These are phyloP conservation scores for Backusella psychrophila DNA, from an alignment of 192 early-diverging fungal genomes.

Conservation along the genomic window DNA sequence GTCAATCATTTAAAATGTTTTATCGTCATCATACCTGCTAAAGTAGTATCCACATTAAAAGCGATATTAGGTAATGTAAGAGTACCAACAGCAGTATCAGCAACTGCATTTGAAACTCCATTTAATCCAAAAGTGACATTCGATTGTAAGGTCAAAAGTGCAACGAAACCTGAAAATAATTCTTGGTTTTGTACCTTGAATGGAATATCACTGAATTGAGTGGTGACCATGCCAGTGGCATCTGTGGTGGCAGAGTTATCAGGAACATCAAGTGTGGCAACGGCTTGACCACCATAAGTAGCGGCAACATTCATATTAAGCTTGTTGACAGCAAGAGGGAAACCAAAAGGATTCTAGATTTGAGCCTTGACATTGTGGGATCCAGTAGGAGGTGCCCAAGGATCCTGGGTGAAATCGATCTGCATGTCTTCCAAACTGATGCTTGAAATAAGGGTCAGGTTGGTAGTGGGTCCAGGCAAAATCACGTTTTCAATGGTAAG, in stretches of 20 bases:
- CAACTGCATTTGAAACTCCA: constrained; percentile 25
- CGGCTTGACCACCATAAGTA: constrained; percentile 7
- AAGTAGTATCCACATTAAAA: constrained; percentile 36
- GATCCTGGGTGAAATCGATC: constrained; percentile 46
- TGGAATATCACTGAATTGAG: constrained; percentile 28
- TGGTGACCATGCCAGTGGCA: constrained; percentile 14
- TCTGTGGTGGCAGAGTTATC: constrained; percentile 23
- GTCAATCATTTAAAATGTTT: not conserved
- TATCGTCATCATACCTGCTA: constrained; percentile 20
- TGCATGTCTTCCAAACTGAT: constrained; percentile 40
- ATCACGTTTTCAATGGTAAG: constrained; percentile 27
- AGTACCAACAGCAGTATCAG: constrained; percentile 35
- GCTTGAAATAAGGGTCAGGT: constrained; percentile 34
- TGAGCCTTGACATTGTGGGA: constrained; percentile 42
- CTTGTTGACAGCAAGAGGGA: constrained; percentile 28
- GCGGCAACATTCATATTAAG: constrained; percentile 31
- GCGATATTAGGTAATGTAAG: constrained; percentile 37
- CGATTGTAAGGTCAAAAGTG: constrained; percentile 18
- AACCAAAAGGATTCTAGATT: constrained; percentile 39
- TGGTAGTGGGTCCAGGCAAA: constrained; percentile 27
- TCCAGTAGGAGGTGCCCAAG: constrained; percentile 42
- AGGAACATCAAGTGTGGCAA: constrained; percentile 34
- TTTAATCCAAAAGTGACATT: constrained; percentile 22
- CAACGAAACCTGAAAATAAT: constrained; percentile 30
- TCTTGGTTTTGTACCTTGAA: constrained; percentile 15